Percentiles rank a stretch among this genome's conserved stretches.
Conservation (phyloP, 768 basidiomycete genomes). For the Pleurotus giganteus region DNA sequence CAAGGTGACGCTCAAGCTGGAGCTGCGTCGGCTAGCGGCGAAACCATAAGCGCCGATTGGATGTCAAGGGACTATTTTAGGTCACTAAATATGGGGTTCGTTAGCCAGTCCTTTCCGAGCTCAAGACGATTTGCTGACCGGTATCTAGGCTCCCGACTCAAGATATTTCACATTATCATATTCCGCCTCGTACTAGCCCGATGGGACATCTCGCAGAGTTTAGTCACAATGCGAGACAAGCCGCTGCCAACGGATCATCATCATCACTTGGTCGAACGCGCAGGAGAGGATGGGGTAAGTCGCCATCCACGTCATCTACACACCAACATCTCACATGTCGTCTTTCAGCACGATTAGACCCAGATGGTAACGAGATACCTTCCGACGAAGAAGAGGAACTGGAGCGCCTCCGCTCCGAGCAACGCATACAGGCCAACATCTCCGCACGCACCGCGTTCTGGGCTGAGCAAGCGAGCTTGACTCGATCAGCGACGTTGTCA, state of each 20-base stretch:
- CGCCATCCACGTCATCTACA: constrained; percentile 9
- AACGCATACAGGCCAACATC: constrained; percentile 34
- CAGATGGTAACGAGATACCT: constrained; percentile 64
- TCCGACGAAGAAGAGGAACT: constrained; percentile 61
- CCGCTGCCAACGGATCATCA: neutral
- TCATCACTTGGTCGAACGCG: constrained; percentile 17
- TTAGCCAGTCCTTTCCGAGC: no score
- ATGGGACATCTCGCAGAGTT: neutral
- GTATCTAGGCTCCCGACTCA: neutral
- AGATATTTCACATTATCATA: neutral
- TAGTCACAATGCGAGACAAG: neutral
- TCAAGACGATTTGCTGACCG: no score
- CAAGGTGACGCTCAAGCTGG: constrained; percentile 11
- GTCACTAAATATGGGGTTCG: neutral
- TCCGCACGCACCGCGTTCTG: neutral
- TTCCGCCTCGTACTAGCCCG: neutral
- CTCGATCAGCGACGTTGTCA: neutral
- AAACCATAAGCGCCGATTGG: constrained; percentile 13
- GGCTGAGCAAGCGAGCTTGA: neutral
- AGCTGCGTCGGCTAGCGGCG: neutral
- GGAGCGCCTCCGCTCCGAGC: constrained; percentile 50
- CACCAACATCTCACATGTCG: neutral
- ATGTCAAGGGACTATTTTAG: neutral
- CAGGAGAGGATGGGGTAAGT: constrained; percentile 47
- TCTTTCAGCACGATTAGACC: constrained; percentile 42